Conservation (phyloP, 139 green algal genomes). For the Chlamydomonas schloesseri region DNA sequence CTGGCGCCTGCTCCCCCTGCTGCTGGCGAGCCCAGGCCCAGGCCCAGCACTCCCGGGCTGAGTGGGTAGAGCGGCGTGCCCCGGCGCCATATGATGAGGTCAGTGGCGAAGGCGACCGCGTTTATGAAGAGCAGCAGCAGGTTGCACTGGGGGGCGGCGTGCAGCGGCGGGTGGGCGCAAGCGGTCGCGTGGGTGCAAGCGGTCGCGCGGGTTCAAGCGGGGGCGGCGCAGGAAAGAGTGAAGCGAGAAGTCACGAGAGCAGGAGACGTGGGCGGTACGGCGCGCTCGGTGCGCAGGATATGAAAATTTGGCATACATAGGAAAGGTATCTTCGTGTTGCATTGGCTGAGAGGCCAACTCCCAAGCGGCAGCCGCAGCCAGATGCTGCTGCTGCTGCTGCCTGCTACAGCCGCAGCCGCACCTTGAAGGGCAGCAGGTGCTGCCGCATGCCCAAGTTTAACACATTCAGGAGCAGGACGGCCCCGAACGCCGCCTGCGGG, state of each 20-base stretch:
- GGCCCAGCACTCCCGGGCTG: not conserved
- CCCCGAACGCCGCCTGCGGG: conserved; percentile 51
- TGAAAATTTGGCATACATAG: too few species aligned
- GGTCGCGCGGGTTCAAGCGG: not conserved
- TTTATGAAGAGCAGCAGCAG: conserved; percentile 64
- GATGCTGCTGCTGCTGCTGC: not conserved
- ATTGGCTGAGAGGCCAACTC: not conserved
- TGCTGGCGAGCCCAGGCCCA: too few species aligned
- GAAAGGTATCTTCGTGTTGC: too few species aligned
- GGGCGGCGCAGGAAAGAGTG: not conserved
- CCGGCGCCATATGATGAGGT: conserved; percentile 44
- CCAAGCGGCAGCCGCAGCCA: too few species aligned
- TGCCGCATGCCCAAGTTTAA: conserved; percentile 52
- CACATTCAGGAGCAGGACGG: conserved; percentile 53
- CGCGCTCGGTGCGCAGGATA: too few species aligned
- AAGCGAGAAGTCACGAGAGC: not conserved
- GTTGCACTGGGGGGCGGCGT: conserved; percentile 44
- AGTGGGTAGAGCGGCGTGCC: conserved; percentile 18
- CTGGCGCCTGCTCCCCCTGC: not conserved
- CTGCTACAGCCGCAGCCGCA: not conserved
- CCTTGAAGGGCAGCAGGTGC: conserved; percentile 41
- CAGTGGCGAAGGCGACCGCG: conserved; percentile 52
- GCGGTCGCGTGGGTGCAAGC: not conserved
- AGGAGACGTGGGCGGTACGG: not conserved
- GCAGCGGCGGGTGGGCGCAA: not conserved